Percentiles rank a stretch among this genome's conserved stretches.
phyloP scores from a whole-genome alignment of 2,329 filamentous ascomycete species.

The Neobulgaria alba region DNA sequence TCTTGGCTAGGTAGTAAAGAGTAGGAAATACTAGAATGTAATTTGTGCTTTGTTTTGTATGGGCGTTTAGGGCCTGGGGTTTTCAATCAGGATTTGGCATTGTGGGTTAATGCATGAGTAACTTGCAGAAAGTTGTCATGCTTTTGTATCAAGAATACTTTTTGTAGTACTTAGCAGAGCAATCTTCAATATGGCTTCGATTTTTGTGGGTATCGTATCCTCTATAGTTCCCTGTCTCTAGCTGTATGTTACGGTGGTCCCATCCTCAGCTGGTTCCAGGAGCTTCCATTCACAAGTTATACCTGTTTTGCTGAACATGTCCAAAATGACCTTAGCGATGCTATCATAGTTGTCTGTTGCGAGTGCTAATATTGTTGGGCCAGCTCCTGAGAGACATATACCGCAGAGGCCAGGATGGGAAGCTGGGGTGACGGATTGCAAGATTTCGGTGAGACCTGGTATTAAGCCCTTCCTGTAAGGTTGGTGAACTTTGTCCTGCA shows the following conservation, averaged over 20 bases:
- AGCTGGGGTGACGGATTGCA: constrained; percentile 81
- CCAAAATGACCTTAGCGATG: constrained; percentile 74
- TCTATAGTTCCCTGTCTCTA: no score
- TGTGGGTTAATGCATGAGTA: no score
- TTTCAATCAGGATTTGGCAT: no score
- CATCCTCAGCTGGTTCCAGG: constrained; percentile 75
- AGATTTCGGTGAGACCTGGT: constrained; percentile 82
- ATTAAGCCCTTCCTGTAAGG: constrained; percentile 89
- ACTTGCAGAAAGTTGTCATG: no score
- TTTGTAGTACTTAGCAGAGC: no score
- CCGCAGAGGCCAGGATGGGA: constrained; percentile 83
- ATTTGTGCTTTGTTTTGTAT: neutral
- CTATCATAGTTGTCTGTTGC: constrained; percentile 83
- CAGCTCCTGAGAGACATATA: constrained; percentile 90
- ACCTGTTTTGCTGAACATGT: constrained; percentile 60
- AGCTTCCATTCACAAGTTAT: constrained; percentile 82
- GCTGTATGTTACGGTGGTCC: constrained; percentile 25
- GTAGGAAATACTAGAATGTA: no score
- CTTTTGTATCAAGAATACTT: no score
- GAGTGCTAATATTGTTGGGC: constrained; percentile 87
- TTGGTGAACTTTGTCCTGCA: constrained; percentile 98
- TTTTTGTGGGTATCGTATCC: no score
- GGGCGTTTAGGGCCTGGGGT: neutral
- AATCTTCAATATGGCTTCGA: no score
- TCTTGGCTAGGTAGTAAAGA: no score